phyloP scores from a whole-genome alignment of 2,329 filamentous ascomycete genomes.

The Fusarium tanahbumbuense region DNA sequence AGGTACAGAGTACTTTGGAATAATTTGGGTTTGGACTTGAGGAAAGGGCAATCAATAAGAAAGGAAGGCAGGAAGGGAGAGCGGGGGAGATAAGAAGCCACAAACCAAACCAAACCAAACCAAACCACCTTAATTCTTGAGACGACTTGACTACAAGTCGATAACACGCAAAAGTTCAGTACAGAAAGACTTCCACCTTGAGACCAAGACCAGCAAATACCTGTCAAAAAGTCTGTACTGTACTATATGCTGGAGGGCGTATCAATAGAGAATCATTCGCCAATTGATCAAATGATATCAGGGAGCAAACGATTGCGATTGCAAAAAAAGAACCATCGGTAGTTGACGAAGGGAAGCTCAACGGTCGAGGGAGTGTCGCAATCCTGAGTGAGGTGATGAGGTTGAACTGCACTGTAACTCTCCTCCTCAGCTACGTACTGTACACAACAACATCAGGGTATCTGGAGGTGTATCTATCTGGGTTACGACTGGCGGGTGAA shows the following conservation, averaged over 20 bases:
- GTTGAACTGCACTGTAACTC: conserved; percentile 11
- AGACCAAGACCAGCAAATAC: neutral
- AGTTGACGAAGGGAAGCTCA: conserved; percentile 13
- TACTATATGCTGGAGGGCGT: conserved; percentile 23
- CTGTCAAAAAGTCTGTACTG: conserved; percentile 31
- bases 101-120: neutral
- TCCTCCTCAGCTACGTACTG: neutral
- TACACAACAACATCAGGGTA: neutral
- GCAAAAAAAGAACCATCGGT: conserved; percentile 2
- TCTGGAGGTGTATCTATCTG: conserved; percentile 17
- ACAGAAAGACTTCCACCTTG: neutral
- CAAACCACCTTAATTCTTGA: conserved; percentile 6
- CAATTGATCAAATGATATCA: neutral
- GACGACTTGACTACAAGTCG: conserved; percentile 3
- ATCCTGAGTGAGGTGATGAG: conserved; percentile 3
- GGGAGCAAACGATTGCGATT: neutral
- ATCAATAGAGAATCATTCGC: conserved; percentile 8
- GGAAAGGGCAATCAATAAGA: conserved; percentile 15
- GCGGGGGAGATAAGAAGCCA: conserved; percentile 39
- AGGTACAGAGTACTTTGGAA: conserved; percentile 1
- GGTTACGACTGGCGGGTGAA: conserved; percentile 28
- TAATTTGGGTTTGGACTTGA: conserved; percentile 15
- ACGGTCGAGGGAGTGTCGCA: conserved; percentile 25
- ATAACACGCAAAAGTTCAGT: conserved; percentile 14
- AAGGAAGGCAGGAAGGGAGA: conserved; percentile 21